Conservation (phyloP, 2,329 filamentous ascomycete species). For the Alternaria sp. region DNA sequence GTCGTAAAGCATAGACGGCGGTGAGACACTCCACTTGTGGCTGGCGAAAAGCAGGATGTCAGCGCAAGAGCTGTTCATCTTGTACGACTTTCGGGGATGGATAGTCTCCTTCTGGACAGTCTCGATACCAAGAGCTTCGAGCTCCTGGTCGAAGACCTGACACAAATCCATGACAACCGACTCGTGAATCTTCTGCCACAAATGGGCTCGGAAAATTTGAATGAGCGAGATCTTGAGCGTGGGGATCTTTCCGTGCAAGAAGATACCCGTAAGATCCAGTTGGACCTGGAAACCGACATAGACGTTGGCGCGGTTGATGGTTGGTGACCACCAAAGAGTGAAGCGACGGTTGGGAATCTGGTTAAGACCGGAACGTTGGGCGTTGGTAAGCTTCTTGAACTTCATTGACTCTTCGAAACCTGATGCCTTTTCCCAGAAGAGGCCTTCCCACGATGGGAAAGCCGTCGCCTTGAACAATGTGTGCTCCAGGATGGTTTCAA, state of each 20-base stretch:
- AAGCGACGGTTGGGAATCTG: conserved; percentile 99
- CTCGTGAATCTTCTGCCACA: conserved; percentile 99
- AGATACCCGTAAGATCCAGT: conserved; percentile 96
- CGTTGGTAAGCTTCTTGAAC: conserved; percentile 98
- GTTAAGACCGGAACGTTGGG: conserved; percentile 94
- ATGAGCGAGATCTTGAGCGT: conserved; percentile 98
- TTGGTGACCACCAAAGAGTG: conserved; percentile 94
- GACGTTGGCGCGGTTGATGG: conserved; percentile 94
- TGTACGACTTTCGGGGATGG: conserved; percentile 98
- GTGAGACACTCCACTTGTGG: conserved; percentile 98
- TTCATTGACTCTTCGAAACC: conserved; percentile 74
- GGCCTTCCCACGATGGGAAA: conserved; percentile 95
- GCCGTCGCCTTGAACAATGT: conserved; percentile 97
- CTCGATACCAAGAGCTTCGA: conserved; percentile 95
- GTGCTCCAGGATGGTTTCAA: conserved; percentile 97
- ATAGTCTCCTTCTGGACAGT: conserved; percentile 99
- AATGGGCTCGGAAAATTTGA: conserved; percentile 98
- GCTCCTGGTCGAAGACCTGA: conserved; percentile 96
- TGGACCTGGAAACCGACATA: conserved; percentile 99
- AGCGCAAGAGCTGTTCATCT: conserved; percentile 99
- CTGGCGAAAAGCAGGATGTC: conserved; percentile 97
- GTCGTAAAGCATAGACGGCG: conserved; percentile 91
- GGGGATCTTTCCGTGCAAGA: conserved; percentile 98
- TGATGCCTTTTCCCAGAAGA: conserved; percentile 78
- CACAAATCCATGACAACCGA: conserved; percentile 99